A percentile compares a stretch with the other conserved stretches of the same genome.
phyloP scores from a whole-genome alignment of 2,329 filamentous ascomycete genomes.

The Hypoxylon sp. region DNA sequence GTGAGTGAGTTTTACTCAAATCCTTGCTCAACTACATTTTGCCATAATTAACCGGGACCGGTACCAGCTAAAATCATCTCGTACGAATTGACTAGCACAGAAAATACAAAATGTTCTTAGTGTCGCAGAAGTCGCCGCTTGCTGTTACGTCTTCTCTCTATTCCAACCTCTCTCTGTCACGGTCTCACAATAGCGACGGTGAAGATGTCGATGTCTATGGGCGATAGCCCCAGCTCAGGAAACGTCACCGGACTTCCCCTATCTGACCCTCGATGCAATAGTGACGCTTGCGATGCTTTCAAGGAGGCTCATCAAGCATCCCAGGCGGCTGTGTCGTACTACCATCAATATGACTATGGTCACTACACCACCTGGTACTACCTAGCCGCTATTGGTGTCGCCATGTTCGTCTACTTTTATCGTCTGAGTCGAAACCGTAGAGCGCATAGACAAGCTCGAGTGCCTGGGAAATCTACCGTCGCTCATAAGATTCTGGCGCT shows the following conservation, averaged over 20 bases:
- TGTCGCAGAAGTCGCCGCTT: neutral
- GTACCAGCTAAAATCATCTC: constrained; percentile 22
- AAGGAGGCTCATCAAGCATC: constrained; percentile 35
- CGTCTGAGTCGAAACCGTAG: constrained; percentile 30
- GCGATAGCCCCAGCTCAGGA: constrained; percentile 13
- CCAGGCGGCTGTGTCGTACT: constrained; percentile 38
- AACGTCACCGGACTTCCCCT: constrained; percentile 36
- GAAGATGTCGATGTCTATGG: constrained; percentile 39
- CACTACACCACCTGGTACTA: constrained; percentile 43
- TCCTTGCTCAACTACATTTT: constrained; percentile 36
- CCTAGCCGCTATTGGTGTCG: constrained; percentile 32
- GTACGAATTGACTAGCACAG: constrained; percentile 15
- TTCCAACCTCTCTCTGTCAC: neutral
- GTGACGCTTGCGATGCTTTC: constrained; percentile 38
- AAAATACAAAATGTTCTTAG: constrained; percentile 20
- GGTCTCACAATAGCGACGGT: constrained; percentile 9
- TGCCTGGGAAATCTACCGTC: constrained; percentile 4
- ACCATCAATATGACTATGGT: constrained; percentile 39
- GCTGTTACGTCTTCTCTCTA: neutral
- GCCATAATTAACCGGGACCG: constrained; percentile 35
- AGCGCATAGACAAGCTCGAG: constrained; percentile 5
- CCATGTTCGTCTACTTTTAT: constrained; percentile 34
- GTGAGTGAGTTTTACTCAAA: constrained; percentile 23
- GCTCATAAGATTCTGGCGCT: constrained; percentile 28
- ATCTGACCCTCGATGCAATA: constrained; percentile 34